Base-by-base conservation (phyloP, 345 rosid species). In the Brassica carinata region DNA sequence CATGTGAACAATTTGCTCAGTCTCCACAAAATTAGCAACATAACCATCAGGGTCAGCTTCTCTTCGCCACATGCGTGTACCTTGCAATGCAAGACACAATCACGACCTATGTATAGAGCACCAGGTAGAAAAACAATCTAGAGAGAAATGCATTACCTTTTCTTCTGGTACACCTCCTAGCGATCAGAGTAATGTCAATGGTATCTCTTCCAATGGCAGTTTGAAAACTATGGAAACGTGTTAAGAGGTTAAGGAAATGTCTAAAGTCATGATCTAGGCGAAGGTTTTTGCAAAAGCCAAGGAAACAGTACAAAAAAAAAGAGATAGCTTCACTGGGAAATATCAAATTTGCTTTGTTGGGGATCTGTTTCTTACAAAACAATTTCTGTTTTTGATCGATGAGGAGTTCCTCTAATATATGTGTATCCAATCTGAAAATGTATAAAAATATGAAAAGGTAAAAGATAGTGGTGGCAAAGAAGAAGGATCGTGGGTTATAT, bases 61-160 rank as follows among this genome's bases (percentile, higher is more conserved):
- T 87, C 98, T 85, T 89, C 97, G 89, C 99, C 98, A 95, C 97
- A 95, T 85, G 34, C 96, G 97, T 45, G 99, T 95, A 77, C 99
- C 98, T 95, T 85, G 45, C 38, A 79, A 31, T 4, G 34, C 34
- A 31, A 34, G 38, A 34, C 38, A 34, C 38, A 34, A 4, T 59
- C 80, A 76, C 18, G 14, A 66, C 18, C 34, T 18, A 71, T 62
- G 38, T 34, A 34, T 34, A 34, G 38, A 19, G 23, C 38, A 34
- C 8, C 38, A 34, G 38, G 11, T 67, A 55, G 38, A 6, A 10
- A 33, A 58, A 34, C 38, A 34, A 34, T 7, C 38, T 34, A 34
- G 7, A 34, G 38, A 34, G 8, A 34, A 34, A 34, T 34, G 38
- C 38, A 34, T 19, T 4, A 34, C 38, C 38, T 5, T 34, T 34